Base-by-base conservation (phyloP, 805 yeast species). In the Ogataea nakhonphanomensis region DNA sequence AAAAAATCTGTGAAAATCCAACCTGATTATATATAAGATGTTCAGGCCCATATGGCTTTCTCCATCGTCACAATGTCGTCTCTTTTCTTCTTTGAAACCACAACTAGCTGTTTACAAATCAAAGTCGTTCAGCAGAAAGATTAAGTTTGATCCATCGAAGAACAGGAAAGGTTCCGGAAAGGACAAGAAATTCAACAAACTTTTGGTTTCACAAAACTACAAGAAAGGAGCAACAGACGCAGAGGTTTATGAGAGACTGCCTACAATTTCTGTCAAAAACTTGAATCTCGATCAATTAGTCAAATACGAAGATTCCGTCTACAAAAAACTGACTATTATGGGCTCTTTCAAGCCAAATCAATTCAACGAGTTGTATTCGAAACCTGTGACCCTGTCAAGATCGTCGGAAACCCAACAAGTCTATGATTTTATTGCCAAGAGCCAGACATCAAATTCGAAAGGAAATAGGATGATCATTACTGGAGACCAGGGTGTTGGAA, bases 401-500 rank as follows among this genome's bases (percentile, higher is more conserved):
- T 58, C 69, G 25, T 69, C 68, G 34, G 73, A 84, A 29, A 61
- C 71, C 5, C 43, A 55, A 13, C 54, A 69, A 15, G 49, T 78
- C 9, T 50, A 64, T 17, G 54, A 64, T 1, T 61, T 79, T 33
- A 54, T 79, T 8, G 44, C 62, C 12, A 59, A 60, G 6, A 57
- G 73, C 20, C 45, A 51, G 3, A 36, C 44, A 0, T 33, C 66
- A 0, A 54, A 73, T 0, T 58, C 73, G 1, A 52, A 50, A 10
- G 48, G 62, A 9, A 82, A 78, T 54, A 70, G 82, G 51, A 51
- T 73, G 23, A 66, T 80, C 23, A 45, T 87, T n/a, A 58, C 75
- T 14, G 95, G 95, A 30, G 80, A 74, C 40, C 64, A 75, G 31
- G 96, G 96, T 35, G 71, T 76, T 8, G 97, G 97, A 7, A 90